These are phyloP conservation scores for Barnettozyma sp. DNA, from an alignment of 805 yeast genomes.

Conservation along the genomic window DNA sequence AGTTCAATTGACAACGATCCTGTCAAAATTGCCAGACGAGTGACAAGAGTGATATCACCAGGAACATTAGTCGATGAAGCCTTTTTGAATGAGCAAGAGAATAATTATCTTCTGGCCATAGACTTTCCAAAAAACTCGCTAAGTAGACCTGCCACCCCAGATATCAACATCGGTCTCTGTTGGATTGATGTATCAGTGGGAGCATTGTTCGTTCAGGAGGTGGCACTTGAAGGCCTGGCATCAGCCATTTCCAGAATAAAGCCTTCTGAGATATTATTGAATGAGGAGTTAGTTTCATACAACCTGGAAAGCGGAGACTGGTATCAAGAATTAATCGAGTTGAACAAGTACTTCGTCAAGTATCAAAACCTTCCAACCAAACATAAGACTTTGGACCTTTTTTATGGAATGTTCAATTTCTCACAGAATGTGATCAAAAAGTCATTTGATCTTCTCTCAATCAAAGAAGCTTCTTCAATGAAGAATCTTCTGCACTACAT, in stretches of 20 bases:
- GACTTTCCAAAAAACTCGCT: slow-evolving; percentile 47
- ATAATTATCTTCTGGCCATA: slow-evolving; percentile 64
- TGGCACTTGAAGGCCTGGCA: slow-evolving; percentile 50
- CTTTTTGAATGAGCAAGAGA: slow-evolving; percentile 62
- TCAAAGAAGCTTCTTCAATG: slow-evolving; percentile 53
- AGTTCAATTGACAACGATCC: slow-evolving; percentile 26
- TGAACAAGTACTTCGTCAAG: slow-evolving; percentile 51
- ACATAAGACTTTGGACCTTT: slow-evolving; percentile 33
- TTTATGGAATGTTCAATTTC: slow-evolving; percentile 35
- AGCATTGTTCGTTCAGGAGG: slow-evolving; percentile 60
- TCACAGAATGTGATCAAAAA: slow-evolving; percentile 16
- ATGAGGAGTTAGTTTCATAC: slow-evolving; percentile 36
- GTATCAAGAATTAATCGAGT: slow-evolving; percentile 52
- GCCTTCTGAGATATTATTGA: slow-evolving; percentile 73
- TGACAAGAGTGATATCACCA: slow-evolving; percentile 79
- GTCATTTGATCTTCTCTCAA: slow-evolving; percentile 30
- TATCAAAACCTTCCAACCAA: slow-evolving; percentile 39
- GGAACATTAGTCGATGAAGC: slow-evolving; percentile 90
- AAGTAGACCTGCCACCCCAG: slow-evolving; percentile 30
- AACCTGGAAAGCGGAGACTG: slow-evolving; percentile 41
- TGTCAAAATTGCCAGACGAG: slow-evolving; percentile 51
- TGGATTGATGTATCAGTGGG: slow-evolving; percentile 93
- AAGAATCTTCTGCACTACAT: slow-evolving; percentile 61
- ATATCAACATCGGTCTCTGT: slow-evolving; percentile 57
- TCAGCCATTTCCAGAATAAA: slow-evolving; percentile 70